These are phyloP conservation scores for Xylaria intraflava DNA, from an alignment of 495 filamentous ascomycete species.

Conservation along the genomic window DNA sequence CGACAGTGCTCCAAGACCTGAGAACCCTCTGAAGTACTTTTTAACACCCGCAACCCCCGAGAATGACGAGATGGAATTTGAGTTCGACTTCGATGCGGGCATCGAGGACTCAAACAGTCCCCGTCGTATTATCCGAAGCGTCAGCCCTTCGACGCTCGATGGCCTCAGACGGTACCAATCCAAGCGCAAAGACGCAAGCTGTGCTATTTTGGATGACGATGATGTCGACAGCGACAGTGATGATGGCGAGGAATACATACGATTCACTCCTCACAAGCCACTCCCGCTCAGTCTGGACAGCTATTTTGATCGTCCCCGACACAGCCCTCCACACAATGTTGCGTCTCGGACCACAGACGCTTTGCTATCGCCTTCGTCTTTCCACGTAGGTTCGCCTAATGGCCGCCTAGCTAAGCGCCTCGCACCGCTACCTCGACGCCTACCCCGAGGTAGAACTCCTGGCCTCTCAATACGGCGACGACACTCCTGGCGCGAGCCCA, in stretches of 20 bases:
- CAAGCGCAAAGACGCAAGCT: constrained; percentile 23
- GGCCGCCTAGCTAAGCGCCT: constrained; percentile 17
- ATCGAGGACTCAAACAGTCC: constrained; percentile 43
- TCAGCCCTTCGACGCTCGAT: constrained; percentile 42
- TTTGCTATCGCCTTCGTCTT: constrained; percentile 23
- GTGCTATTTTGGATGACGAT: constrained; percentile 30
- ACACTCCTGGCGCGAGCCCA: constrained; percentile 46
- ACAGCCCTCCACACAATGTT: constrained; percentile 11
- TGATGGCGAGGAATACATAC: constrained; percentile 35
- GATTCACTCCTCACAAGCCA: constrained; percentile 26
- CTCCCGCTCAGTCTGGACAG: constrained; percentile 24
- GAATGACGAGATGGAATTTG: constrained; percentile 31
- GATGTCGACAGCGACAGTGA: constrained; percentile 32
- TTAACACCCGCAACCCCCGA: constrained; percentile 36
- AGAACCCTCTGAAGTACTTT: constrained; percentile 45
- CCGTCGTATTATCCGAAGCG: constrained; percentile 34
- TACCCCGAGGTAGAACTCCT: constrained; percentile 15
- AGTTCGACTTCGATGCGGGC: constrained; percentile 46
- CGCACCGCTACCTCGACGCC: constrained; percentile 17
- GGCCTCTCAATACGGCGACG: constrained; percentile 24
- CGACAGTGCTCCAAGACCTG: constrained; percentile 31
- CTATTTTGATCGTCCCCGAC: constrained; percentile 24
- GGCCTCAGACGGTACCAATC: constrained; percentile 37
- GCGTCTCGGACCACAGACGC: constrained; percentile 22
- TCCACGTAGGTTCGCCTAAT: constrained; percentile 21